A percentile compares a stretch with the other conserved stretches of the same genome.
phyloP scores from a whole-genome alignment of 129 eudicot genomes.

The Oenanthe sinensis region DNA sequence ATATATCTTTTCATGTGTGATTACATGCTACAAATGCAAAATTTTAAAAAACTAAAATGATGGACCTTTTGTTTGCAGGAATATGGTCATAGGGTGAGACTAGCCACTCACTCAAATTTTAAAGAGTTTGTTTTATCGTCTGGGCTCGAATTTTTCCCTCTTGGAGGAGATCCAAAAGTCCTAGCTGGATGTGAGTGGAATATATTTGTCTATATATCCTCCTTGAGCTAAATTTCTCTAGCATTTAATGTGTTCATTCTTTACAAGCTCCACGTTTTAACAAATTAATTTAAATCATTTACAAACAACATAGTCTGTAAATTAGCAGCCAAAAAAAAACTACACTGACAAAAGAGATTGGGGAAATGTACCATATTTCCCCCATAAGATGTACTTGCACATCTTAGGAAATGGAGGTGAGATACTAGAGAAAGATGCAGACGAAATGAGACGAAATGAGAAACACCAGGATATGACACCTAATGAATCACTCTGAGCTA shows the following conservation, averaged over 20 bases:
- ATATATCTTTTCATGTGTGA: background rate
- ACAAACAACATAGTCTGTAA: background rate
- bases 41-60: background rate
- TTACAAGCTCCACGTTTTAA: background rate
- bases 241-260: background rate
- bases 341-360: background rate
- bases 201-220: background rate
- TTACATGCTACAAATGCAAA: background rate
- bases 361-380: too few species aligned
- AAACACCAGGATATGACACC: too few species aligned
- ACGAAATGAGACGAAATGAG: too few species aligned
- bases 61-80: slow-evolving; percentile 38
- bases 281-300: background rate
- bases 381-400: too few species aligned
- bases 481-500: too few species aligned
- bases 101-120: slow-evolving; percentile 85
- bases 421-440: too few species aligned
- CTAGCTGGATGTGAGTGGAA: slow-evolving; percentile 79
- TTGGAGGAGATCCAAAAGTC: slow-evolving; percentile 91
- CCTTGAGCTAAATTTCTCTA: background rate
- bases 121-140: slow-evolving; percentile 70
- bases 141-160: slow-evolving; percentile 80
- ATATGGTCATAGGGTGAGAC: slow-evolving; percentile 82
- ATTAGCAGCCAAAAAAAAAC: too few species aligned
- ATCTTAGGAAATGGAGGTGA: too few species aligned